phyloP scores from a whole-genome alignment of 1,284 basidiomycete species.

The Nidula niveotomentosa region DNA sequence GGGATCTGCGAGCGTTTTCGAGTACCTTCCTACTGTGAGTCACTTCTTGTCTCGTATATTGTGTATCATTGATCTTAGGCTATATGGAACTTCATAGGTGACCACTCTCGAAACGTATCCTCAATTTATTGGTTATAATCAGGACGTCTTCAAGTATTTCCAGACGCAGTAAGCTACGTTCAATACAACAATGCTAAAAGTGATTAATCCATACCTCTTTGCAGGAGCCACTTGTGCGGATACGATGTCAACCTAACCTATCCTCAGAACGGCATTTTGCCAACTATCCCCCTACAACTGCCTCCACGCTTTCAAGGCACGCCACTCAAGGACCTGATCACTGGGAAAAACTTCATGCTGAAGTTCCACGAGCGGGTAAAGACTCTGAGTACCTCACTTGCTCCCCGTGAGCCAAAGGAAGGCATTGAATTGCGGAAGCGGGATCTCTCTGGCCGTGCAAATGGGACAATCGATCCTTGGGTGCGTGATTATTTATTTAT shows the following conservation, averaged over 20 bases:
- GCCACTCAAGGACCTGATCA: slow-evolving; percentile 14
- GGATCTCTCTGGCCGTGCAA: slow-evolving; percentile 38
- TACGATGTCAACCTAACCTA: slow-evolving; percentile 72
- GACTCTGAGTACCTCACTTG: slow-evolving; percentile 9
- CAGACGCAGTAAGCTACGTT: slow-evolving; percentile 53
- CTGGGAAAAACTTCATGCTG: slow-evolving; percentile 21
- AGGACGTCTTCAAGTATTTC: slow-evolving; percentile 65
- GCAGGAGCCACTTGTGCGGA: slow-evolving; percentile 59
- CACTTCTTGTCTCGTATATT: background rate
- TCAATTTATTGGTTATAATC: slow-evolving; percentile 70
- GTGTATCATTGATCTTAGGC: background rate
- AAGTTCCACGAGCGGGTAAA: slow-evolving; percentile 5
- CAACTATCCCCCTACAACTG: slow-evolving; percentile 37
- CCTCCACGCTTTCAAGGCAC: slow-evolving; percentile 16
- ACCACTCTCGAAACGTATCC: slow-evolving; percentile 68
- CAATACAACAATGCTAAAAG: background rate
- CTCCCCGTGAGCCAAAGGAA: slow-evolving; percentile 23
- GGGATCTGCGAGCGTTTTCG: slow-evolving; percentile 44
- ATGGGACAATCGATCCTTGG: slow-evolving; percentile 55
- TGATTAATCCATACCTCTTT: background rate
- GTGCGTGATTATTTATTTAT: slow-evolving; percentile 17
- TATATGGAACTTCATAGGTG: slow-evolving; percentile 30
- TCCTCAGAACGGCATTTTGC: slow-evolving; percentile 58
- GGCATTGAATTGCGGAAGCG: slow-evolving; percentile 37
- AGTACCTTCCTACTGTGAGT: slow-evolving; percentile 53